These are phyloP conservation scores for Amesomyces nigricolor DNA, from an alignment of 2,329 filamentous ascomycete genomes.

Conservation along the genomic window DNA sequence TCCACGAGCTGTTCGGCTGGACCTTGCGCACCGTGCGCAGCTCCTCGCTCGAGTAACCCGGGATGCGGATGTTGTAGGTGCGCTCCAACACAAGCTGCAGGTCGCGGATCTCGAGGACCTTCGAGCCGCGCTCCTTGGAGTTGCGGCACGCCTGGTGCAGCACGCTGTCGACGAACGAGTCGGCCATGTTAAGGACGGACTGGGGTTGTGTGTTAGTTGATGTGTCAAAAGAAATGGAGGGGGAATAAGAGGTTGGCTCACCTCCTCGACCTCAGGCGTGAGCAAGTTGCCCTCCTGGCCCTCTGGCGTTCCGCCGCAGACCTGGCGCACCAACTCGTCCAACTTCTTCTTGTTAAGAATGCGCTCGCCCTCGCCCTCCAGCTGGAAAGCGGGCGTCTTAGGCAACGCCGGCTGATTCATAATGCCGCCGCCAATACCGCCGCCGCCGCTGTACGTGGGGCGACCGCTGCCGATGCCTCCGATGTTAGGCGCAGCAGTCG, in stretches of 20 bases:
- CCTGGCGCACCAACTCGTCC: conserved; percentile 89
- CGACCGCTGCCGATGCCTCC: conserved; percentile 59
- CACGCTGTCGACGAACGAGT: conserved; percentile 91
- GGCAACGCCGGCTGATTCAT: conserved; percentile 82
- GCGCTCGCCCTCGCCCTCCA: conserved; percentile 87
- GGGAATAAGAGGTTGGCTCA: conserved; percentile 39
- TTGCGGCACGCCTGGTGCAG: conserved; percentile 82
- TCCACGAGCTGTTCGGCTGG: conserved; percentile 82
- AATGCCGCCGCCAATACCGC: conserved; percentile 69
- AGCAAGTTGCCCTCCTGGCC: conserved; percentile 70
- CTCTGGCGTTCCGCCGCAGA: conserved; percentile 73
- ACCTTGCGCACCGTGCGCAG: conserved; percentile 91
- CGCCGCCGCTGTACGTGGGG: conserved; percentile 78
- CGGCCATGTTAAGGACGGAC: conserved; percentile 83
- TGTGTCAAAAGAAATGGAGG: conserved; percentile 10
- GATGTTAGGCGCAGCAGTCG: conserved; percentile 65
- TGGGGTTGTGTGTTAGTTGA: conserved; percentile 33
- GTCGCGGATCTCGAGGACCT: conserved; percentile 83
- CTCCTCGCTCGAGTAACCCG: conserved; percentile 91
- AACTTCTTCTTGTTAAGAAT: conserved; percentile 98
- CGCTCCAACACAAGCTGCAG: conserved; percentile 78
- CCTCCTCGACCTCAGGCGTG: conserved; percentile 93
- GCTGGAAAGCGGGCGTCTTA: conserved; percentile 74
- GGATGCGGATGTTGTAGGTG: conserved; percentile 85
- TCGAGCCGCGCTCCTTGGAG: conserved; percentile 86